These are phyloP conservation scores for Chaetomiaceae sp. DNA, from an alignment of 2,329 filamentous ascomycete genomes.

Conservation along the genomic window DNA sequence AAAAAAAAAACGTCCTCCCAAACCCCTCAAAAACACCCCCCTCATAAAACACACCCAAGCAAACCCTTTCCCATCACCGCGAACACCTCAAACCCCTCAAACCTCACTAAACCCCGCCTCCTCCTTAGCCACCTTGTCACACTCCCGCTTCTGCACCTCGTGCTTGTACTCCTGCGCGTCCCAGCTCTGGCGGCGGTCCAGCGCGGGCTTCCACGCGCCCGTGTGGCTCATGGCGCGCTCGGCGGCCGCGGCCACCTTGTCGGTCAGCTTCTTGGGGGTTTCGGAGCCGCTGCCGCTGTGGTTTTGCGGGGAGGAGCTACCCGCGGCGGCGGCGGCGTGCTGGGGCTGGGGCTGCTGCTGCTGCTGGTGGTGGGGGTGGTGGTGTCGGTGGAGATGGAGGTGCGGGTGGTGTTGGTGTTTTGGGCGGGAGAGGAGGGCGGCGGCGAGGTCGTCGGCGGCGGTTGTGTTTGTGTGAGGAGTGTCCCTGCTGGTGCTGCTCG, in stretches of 20 bases:
- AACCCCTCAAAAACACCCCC: too few species aligned
- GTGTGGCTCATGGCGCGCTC: slow-evolving; percentile 32
- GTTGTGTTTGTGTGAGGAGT: too few species aligned
- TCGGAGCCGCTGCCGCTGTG: too few species aligned
- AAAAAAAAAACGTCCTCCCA: neutral
- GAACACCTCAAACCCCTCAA: too few species aligned
- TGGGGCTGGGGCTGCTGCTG: neutral
- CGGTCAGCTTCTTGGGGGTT: neutral
- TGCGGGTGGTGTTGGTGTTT: neutral
- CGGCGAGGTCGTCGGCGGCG: too few species aligned
- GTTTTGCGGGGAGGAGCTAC: too few species aligned
- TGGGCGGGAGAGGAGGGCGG: neutral
- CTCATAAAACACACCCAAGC: too few species aligned
- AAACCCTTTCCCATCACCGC: too few species aligned
- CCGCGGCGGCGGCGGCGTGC: neutral
- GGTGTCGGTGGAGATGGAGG: neutral
- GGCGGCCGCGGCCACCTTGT: slow-evolving; percentile 27
- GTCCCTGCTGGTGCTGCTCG: too few species aligned
- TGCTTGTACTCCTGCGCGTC: slow-evolving; percentile 51
- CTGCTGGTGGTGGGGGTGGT: neutral
- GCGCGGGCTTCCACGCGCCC: slow-evolving; percentile 43
- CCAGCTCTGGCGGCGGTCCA: slow-evolving; percentile 49
- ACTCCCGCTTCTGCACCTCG: slow-evolving; percentile 48
- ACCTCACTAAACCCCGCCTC: slow-evolving; percentile 4
- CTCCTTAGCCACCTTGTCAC: neutral